Evolutionary conservation across 495 filamentous ascomycete species (phyloP), one percentile per base, ranked within the genome.

Genomic region (Penicillium bialowiezense): DNA sequence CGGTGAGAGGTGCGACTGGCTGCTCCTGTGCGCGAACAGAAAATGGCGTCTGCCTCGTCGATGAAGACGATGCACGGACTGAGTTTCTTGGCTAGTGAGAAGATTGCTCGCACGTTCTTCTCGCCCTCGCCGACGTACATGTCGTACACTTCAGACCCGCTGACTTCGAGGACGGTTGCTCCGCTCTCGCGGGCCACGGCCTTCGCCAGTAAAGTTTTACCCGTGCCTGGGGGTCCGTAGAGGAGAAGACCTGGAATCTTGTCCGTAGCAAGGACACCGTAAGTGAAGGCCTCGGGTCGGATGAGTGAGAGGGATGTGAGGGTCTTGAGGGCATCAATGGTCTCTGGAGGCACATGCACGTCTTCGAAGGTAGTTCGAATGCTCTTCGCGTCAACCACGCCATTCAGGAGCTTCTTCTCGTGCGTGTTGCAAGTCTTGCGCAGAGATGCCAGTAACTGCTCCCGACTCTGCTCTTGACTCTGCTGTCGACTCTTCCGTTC

Each of bases 91-190:
- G 93, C 95, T 0, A 98, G 74, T 1, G 80, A 84, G 71, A 98
- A 98, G 29, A 98, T 85, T 0, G 93, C 93, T 34, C 84, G 84
- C 50, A 98, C 88, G 63, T 96, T 97, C 79, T 97, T 97, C 73
- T 98, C 93, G 40, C 87, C 87, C 69, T 97, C 89, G 26, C 93
- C 93, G 7, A 97, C 89, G 59, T 87, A 98, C 85, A 91, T 97
- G 65, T 97, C 90, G 63, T 93, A 91, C 54, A 98, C 84, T 53
- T 89, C 86, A 7, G 81, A 83, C n/a, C 79, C 84, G 44, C 78
- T 83, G 36, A 87, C 78, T 54, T 86, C 82, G n/a, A 87, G 79
- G 23, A 87, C 88, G 20, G 88, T 93, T 1, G 91, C 91, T 18
- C 91, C 90, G 54, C 86, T 90, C 62, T 97, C 91, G 56, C 95